Conservation (phyloP, 2,329 filamentous ascomycete species). For the Ophiostoma angusticollis region DNA sequence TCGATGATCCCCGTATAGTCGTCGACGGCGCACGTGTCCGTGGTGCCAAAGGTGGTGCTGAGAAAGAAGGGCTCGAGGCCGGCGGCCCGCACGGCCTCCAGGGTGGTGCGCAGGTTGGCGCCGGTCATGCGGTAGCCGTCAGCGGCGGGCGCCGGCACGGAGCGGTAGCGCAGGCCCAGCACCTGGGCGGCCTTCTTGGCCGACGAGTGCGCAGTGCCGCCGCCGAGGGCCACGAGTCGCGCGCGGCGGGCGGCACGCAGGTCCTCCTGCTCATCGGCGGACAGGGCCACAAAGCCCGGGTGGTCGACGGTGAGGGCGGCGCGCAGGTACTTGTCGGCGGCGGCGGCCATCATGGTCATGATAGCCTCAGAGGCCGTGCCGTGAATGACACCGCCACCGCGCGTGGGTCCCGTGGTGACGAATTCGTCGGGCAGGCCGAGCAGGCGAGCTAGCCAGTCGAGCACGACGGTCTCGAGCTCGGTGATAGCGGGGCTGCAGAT, state of each 20-base stretch:
- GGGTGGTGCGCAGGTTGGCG: constrained; percentile 41
- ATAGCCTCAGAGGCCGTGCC: constrained; percentile 82
- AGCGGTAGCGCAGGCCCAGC: constrained; percentile 68
- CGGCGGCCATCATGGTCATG: constrained; percentile 75
- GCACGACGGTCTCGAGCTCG: constrained; percentile 81
- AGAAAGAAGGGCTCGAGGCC: constrained; percentile 79
- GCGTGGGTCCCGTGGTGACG: constrained; percentile 54
- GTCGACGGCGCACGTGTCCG: constrained; percentile 78
- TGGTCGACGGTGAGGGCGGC: constrained; percentile 22
- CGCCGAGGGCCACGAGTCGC: constrained; percentile 67
- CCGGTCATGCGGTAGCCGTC: constrained; percentile 62
- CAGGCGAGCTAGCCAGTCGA: constrained; percentile 80
- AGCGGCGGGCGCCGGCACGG: constrained; percentile 48
- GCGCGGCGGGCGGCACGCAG: constrained; percentile 52
- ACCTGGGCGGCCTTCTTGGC: constrained; percentile 82
- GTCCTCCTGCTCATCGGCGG: constrained; percentile 50
- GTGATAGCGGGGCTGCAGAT: constrained; percentile 85
- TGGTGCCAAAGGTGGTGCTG: constrained; percentile 74
- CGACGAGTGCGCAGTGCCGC: constrained; percentile 67
- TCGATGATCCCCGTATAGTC: constrained; percentile 58
- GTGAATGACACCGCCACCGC: constrained; percentile 85
- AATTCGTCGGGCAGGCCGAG: constrained; percentile 62
- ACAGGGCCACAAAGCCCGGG: constrained; percentile 18
- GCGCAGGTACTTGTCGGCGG: constrained; percentile 64
- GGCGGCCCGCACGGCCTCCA: constrained; percentile 52